Conservation (phyloP, 768 basidiomycete genomes). For the Aureoboletus auriporus region DNA sequence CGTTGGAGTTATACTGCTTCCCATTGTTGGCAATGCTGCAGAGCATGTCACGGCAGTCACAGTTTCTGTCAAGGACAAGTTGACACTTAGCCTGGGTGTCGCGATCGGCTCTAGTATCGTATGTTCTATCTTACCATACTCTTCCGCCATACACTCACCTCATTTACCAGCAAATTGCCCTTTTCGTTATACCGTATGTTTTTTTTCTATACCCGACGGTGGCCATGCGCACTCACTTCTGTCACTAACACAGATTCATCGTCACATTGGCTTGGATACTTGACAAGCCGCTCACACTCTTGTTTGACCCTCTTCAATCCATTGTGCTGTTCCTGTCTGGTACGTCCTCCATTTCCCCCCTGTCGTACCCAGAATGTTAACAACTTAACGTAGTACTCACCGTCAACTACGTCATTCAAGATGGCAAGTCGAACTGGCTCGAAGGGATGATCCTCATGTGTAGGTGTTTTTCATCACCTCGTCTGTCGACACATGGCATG, state of each 20-base stretch:
- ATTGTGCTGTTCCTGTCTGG: conserved; percentile 19
- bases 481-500: neutral
- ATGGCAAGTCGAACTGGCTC: conserved; percentile 92
- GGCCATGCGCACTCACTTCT: conserved; percentile 6
- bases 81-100: conserved; percentile 82
- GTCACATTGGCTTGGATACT: conserved; percentile 79
- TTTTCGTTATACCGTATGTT: conserved; percentile 62
- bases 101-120: conserved; percentile 87
- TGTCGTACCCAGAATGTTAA: neutral
- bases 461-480: conserved; percentile 19
- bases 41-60: conserved; percentile 92
- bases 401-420: conserved; percentile 81
- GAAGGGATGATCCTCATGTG: conserved; percentile 81
- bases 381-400: conserved; percentile 54
- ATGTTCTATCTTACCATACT: conserved; percentile 24
- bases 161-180: conserved; percentile 58
- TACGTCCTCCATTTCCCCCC: conserved; percentile 7
- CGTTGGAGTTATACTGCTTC: conserved; percentile 83
- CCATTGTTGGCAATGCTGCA: conserved; percentile 89
- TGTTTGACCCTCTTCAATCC: conserved; percentile 89
- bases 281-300: conserved; percentile 70
- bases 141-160: neutral
- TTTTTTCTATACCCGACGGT: neutral
- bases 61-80: conserved; percentile 85
- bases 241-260: conserved; percentile 48